Percentiles rank a stretch among this genome's conserved stretches.
Conservation (phyloP, 352 stramenopile species). For the Globisporangium nunn region DNA sequence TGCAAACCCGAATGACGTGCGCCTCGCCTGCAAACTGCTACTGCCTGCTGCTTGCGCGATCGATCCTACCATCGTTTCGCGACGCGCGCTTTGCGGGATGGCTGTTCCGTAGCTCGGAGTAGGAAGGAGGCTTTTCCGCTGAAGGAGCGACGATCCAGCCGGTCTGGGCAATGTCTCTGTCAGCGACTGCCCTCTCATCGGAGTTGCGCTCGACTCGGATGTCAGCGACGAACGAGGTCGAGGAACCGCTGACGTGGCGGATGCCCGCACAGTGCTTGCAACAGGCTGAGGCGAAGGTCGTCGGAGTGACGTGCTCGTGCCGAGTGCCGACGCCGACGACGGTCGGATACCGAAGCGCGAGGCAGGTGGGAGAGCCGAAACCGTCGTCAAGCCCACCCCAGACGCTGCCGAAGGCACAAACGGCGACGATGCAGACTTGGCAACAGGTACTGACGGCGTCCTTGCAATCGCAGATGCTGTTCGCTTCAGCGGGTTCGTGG, state of each 20-base stretch:
- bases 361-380: constrained; percentile 1
- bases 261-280: background rate
- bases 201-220: constrained; percentile 2
- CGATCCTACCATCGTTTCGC: constrained; percentile 12
- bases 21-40: constrained; percentile 11
- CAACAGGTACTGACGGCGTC: constrained; percentile 15
- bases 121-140: constrained; percentile 21
- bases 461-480: constrained; percentile 23
- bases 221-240: constrained; percentile 6
- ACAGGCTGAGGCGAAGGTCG: constrained; percentile 1
- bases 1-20: constrained; percentile 28
- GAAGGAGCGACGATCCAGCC: constrained; percentile 13
- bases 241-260: background rate
- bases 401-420: background rate
- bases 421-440: constrained; percentile 3
- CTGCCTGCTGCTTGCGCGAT: constrained; percentile 9
- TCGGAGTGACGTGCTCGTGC: constrained; percentile 7
- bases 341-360: constrained; percentile 8
- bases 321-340: constrained; percentile 4
- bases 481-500: constrained; percentile 23
- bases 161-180: constrained; percentile 2
- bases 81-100: background rate
- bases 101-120: constrained; percentile 10
- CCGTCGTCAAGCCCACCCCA: background rate
- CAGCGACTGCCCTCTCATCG: constrained; percentile 1